Evolutionary conservation across 352 stramenopile genomes (phyloP).

Genomic region (Thraustotheca clavata): DNA sequence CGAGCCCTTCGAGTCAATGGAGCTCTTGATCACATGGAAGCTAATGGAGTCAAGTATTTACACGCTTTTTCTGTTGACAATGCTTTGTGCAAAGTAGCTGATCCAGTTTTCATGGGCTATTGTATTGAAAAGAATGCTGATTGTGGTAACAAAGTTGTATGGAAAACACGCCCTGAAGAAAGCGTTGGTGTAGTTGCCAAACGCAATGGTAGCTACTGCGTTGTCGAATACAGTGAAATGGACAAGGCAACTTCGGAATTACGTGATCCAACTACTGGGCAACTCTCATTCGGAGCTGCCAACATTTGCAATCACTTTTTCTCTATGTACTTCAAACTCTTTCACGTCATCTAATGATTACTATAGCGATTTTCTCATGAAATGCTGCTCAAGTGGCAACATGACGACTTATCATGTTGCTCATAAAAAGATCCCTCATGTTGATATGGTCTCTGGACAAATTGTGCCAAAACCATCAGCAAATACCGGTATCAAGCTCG

Average conservation of each 20-base stretch:
- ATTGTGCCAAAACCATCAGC: conserved; percentile 41
- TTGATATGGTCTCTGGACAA: conserved; percentile 31
- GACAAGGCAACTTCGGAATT: conserved; percentile 53
- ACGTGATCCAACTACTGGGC: conserved; percentile 50
- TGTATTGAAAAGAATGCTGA: conserved; percentile 90
- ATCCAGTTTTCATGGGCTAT: conserved; percentile 96
- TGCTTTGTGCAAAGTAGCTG: conserved; percentile 89
- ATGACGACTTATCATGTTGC: conserved; percentile 92
- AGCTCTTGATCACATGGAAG: conserved; percentile 77
- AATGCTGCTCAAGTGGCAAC: conserved; percentile 74
- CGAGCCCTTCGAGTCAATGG: conserved; percentile 84
- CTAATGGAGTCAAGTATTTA: conserved; percentile 87
- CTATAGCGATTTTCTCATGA: conserved; percentile 61
- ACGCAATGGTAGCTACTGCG: conserved; percentile 70
- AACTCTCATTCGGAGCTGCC: conserved; percentile 90
- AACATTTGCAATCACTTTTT: conserved; percentile 99
- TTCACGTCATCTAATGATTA: not conserved
- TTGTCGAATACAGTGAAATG: conserved; percentile 98
- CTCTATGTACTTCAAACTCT: conserved; percentile 43
- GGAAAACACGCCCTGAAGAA: conserved; percentile 89
- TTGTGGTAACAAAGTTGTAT: conserved; percentile 96
- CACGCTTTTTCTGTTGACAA: conserved; percentile 99
- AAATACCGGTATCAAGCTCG: conserved; percentile 97
- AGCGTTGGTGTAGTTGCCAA: conserved; percentile 89
- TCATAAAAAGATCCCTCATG: conserved; percentile 96